Evolutionary conservation across 805 yeast species (phyloP), one percentile per base, ranked within the genome.

Genomic region (Saturnispora sanitii): DNA sequence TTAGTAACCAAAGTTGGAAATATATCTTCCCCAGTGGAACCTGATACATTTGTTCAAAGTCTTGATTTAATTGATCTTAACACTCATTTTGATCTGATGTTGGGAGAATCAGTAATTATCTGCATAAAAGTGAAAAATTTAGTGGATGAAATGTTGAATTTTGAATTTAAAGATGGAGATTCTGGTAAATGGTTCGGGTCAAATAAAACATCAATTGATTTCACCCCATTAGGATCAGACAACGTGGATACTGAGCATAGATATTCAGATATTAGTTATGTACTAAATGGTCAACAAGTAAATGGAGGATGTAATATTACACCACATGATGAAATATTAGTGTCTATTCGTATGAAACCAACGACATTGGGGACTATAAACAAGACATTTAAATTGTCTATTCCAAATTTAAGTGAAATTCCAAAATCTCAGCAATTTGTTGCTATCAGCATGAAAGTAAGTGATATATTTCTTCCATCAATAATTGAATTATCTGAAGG

Each of bases 401-500:
- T 44, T 4, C 47, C 47, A 3, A 33, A 33, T 25, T 44, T 34
- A 19, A 20, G 31, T 11, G 16, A 31, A 11, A 41, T 44, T 12
- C 49, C 49, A 11, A 43, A 37, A 3, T 37, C 38, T 25, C 20
- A 38, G 7, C 52, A 45, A 40, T 53, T 33, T 37, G 47, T 47
- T 45, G 55, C 45, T 40, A 51, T 47, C 21, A 41, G 49, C 17
- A 33, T 55, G 25, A 38, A 45, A 3, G 47, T 54, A 1, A 46
- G 54, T 17, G 52, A 60, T 4, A 45, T 58, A 13, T 51, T 65
- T 13, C 75, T 70, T 3, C 60, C 64, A 5, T 63, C 66, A 30
- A 68, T 79, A 2, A 39, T 38, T 5, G 27, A 39, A 1, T 42
- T 58, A 7, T 39, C 48, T 1, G 46, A 46, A 2, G 4, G 19